phyloP scores from a whole-genome alignment of 2,329 filamentous ascomycete genomes.

The Thermoascus crustaceus region DNA sequence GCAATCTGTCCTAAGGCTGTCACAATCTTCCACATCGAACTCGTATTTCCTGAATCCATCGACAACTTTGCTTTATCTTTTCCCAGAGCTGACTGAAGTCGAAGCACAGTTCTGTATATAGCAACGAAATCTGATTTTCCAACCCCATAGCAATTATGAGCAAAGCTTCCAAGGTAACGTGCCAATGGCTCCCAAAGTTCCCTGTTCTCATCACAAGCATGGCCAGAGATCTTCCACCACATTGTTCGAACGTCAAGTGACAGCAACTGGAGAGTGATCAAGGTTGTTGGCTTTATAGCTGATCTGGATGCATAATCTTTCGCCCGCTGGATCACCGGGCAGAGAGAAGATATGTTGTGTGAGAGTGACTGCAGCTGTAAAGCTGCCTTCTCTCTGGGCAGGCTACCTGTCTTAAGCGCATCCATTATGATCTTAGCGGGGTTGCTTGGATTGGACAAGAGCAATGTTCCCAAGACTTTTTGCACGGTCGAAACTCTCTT shows the following conservation, averaged over 20 bases:
- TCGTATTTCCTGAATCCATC: constrained; percentile 14
- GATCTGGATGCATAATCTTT: constrained; percentile 13
- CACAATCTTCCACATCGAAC: constrained; percentile 25
- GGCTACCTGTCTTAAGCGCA: constrained; percentile 27
- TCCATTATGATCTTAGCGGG: constrained; percentile 32
- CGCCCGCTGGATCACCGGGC: constrained; percentile 13
- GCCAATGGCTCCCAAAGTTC: constrained; percentile 39
- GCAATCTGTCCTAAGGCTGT: constrained; percentile 32
- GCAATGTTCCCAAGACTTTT: constrained; percentile 23
- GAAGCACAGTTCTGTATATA: constrained; percentile 29
- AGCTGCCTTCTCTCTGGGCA: constrained; percentile 33
- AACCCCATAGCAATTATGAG: constrained; percentile 24
- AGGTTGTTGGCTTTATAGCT: constrained; percentile 20
- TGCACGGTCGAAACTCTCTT: constrained; percentile 24
- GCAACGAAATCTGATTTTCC: constrained; percentile 30
- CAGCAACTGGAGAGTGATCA: constrained; percentile 33
- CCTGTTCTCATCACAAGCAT: constrained; percentile 32
- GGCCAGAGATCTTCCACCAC: constrained; percentile 36
- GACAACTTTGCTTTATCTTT: constrained; percentile 20
- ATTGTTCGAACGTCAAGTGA: constrained; percentile 33
- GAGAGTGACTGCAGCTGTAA: constrained; percentile 38
- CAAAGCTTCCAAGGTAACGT: constrained; percentile 31
- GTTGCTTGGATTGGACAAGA: constrained; percentile 27
- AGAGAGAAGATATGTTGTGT: constrained; percentile 31
- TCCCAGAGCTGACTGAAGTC: constrained; percentile 24